A percentile compares a stretch with the other conserved stretches of the same genome.
These are phyloP conservation scores for Phytopythium boreale DNA, from an alignment of 352 stramenopile genomes.

Conservation along the genomic window DNA sequence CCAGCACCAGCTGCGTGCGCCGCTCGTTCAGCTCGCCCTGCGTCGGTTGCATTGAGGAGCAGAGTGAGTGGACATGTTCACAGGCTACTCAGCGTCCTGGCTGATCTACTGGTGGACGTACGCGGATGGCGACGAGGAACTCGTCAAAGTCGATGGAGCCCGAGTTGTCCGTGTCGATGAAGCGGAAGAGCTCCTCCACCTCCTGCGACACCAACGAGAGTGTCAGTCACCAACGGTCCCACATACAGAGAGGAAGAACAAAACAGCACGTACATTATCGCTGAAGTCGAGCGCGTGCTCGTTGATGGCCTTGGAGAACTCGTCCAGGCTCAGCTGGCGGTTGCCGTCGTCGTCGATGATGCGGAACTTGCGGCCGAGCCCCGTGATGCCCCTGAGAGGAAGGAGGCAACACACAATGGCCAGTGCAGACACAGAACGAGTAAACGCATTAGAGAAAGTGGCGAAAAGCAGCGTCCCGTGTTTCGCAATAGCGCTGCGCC, in stretches of 20 bases:
- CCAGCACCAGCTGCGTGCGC: conserved; percentile 68
- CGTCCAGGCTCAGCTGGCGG: conserved; percentile 56
- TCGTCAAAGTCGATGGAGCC: conserved; percentile 84
- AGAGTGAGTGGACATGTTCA: neutral
- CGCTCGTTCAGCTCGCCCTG: conserved; percentile 68
- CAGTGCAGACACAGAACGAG: neutral
- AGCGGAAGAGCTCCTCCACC: conserved; percentile 71
- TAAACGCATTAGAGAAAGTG: conserved; percentile 1
- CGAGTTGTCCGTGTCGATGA: conserved; percentile 81
- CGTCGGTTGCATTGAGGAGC: neutral
- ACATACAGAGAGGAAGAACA: too few species aligned
- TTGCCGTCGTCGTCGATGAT: conserved; percentile 90
- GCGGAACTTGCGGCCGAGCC: conserved; percentile 80
- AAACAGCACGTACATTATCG: conserved; percentile 21
- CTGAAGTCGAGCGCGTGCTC: conserved; percentile 63
- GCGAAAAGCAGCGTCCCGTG: neutral
- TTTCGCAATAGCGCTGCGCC: conserved; percentile 6
- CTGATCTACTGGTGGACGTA: conserved; percentile 2
- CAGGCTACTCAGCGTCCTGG: neutral
- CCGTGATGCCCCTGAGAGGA: conserved; percentile 52
- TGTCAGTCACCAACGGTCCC: too few species aligned
- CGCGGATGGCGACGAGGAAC: conserved; percentile 73
- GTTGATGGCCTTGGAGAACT: conserved; percentile 78
- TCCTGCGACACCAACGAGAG: conserved; percentile 33
- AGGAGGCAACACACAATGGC: neutral